Conservation (phyloP, 768 basidiomycete genomes). For the Hericium alpestre region DNA sequence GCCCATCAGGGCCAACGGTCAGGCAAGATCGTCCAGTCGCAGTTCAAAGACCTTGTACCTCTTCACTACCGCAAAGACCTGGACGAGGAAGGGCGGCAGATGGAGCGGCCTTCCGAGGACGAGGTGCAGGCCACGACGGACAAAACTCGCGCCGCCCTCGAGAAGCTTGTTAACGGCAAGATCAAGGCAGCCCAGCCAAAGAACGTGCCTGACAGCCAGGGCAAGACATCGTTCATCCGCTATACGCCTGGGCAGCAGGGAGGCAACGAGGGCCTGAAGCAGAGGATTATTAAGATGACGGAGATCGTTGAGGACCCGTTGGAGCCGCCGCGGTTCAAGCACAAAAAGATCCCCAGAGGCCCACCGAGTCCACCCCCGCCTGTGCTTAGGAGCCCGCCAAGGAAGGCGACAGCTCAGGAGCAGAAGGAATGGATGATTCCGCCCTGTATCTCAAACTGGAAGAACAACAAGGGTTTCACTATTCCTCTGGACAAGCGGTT, state of each 20-base stretch:
- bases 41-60: constrained; percentile 96
- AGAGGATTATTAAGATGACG: constrained; percentile 98
- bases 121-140: constrained; percentile 88
- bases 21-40: constrained; percentile 82
- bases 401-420: constrained; percentile 92
- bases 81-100: constrained; percentile 52
- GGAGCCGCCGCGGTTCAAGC: constrained; percentile 95
- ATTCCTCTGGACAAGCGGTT: constrained; percentile 96
- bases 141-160: constrained; percentile 80
- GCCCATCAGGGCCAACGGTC: constrained; percentile 88
- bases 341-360: constrained; percentile 96
- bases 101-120: constrained; percentile 93
- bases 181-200: constrained; percentile 99
- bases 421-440: constrained; percentile 99
- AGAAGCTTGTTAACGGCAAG: constrained; percentile 88
- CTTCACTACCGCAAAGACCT: constrained; percentile 83
- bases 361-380: constrained; percentile 96
- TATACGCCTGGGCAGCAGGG: constrained; percentile 93
- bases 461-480: constrained; percentile 99
- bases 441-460: constrained; percentile 99
- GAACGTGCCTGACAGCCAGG: constrained; percentile 77
- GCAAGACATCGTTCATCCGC: constrained; percentile 82
- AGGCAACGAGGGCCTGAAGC: constrained; percentile 58
- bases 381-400: constrained; percentile 86
- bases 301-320: constrained; percentile 96